Percentiles rank a stretch among this genome's conserved stretches.
Evolutionary conservation across 331 rosid species (phyloP).

Genomic region (Quercus lobata): DNA sequence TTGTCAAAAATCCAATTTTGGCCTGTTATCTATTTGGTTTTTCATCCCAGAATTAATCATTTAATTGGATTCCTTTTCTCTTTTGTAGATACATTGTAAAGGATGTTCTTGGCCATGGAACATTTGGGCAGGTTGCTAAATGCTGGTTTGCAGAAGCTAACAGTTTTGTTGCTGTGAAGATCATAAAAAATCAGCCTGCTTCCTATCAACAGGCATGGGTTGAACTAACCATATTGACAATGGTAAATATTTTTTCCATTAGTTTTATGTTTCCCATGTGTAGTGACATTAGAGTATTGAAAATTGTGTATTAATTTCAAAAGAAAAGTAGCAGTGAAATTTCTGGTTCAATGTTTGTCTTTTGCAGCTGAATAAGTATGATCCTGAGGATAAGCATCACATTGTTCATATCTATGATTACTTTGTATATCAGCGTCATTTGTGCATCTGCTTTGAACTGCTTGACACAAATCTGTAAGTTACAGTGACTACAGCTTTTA

Average conservation of each 20-base stretch:
- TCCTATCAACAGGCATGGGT: slow-evolving; percentile 99
- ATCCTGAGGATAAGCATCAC: slow-evolving; percentile 99
- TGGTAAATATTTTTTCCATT: slow-evolving; percentile 40
- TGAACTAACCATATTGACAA: slow-evolving; percentile 91
- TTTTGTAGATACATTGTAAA: slow-evolving; percentile 82
- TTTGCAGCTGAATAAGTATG: slow-evolving; percentile 88
- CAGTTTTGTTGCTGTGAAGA: slow-evolving; percentile 87
- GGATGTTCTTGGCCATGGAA: slow-evolving; percentile 99
- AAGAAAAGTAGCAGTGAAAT: slow-evolving; percentile 1
- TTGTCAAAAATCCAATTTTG: neutral
- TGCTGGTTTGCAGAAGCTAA: slow-evolving; percentile 81
- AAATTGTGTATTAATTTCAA: neutral
- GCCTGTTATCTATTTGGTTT: neutral
- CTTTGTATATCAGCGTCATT: slow-evolving; percentile 90
- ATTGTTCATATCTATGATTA: slow-evolving; percentile 94
- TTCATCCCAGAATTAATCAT: neutral
- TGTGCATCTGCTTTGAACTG: slow-evolving; percentile 98
- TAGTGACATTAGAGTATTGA: neutral
- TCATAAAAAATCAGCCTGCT: slow-evolving; percentile 98
- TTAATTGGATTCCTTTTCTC: neutral
- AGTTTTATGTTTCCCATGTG: slow-evolving; percentile 10
- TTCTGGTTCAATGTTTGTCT: slow-evolving; percentile 12
- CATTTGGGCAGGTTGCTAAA: slow-evolving; percentile 99
- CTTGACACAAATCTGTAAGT: slow-evolving; percentile 97
- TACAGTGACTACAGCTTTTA: neutral